Evolutionary conservation across 441 rosid species (phyloP), one percentile per base, ranked within the genome.

Genomic region (Jatropha podagrica): DNA sequence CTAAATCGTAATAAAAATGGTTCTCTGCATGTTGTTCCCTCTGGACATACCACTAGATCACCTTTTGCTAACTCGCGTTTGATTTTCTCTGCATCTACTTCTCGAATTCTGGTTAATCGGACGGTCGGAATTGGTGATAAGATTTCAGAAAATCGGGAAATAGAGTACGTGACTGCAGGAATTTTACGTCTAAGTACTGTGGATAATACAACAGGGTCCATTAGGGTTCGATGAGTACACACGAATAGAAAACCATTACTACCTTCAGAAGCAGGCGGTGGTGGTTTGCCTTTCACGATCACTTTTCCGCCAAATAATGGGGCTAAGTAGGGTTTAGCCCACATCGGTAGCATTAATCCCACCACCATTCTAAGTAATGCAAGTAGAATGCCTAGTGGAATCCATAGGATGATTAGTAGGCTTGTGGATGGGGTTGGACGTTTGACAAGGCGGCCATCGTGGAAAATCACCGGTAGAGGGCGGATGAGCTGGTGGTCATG

Each of bases 21-120:
- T 37, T 94, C 98, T 18, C 98, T 84, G 60, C 98, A 94, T 5
- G 98, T 94, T 5, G 98, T 94, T 41, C 98, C 97, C 77, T 94
- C 98, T 0, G 97, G 98, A 60, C 95, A 94, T 0, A 92, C 94
- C 3, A 83, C 97, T 4, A 94, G 81, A 64, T 94, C 98, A 0
- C 97, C 95, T 42, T 85, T 83, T 42, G 86, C 70, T 48, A 92
- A 56, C 68, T 86, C 86, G 5, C 77, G 66, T 76, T 90, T 91
- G 77, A 94, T 92, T 54, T 73, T 91, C 37, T 88, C 88, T 0
- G 95, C 88, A 23, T 94, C 98, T 0, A 89, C 71, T 23, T 90
- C 78, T 6, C 97, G 90, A 49, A 80, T 87, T 65, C 98, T 81
- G 13, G 98, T 92, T 68, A 94, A 75, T 51, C 96, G 76, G 38